Conservation (phyloP, 768 basidiomycete genomes). For the Hirschioporus abietinus region DNA sequence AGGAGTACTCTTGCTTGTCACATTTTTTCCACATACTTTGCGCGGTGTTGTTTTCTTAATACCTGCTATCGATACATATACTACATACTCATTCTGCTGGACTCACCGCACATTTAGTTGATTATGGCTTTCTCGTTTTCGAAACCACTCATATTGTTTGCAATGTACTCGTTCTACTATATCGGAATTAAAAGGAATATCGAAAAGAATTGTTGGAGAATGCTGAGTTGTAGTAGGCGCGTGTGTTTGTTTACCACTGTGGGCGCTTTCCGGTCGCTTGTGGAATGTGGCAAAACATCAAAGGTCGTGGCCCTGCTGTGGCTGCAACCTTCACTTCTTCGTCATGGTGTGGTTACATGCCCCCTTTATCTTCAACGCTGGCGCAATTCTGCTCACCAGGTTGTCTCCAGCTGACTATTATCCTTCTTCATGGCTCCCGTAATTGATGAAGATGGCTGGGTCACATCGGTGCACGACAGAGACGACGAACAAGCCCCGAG, state of each 20-base stretch:
- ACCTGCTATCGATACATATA: background rate
- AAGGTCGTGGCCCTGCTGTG: background rate
- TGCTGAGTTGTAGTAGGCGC: background rate
- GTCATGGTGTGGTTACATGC: slow-evolving; percentile 1
- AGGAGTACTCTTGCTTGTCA: background rate
- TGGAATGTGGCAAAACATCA: background rate
- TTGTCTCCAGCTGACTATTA: background rate
- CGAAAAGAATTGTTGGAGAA: background rate
- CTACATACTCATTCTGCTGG: background rate
- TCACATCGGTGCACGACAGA: background rate
- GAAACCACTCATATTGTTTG: background rate
- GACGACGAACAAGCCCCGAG: background rate
- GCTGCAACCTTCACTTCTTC: background rate
- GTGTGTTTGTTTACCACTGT: background rate
- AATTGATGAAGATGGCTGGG: background rate
- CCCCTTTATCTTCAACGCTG: background rate
- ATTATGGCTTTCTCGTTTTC: background rate
- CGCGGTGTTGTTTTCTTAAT: background rate
- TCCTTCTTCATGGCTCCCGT: background rate
- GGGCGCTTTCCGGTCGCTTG: background rate
- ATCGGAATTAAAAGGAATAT: background rate
- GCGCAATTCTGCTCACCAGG: background rate
- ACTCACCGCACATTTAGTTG: background rate
- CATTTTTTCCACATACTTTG: background rate
- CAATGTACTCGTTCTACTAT: background rate